phyloP scores from a whole-genome alignment of 2,329 filamentous ascomycete species.

The Epichloe elymi region DNA sequence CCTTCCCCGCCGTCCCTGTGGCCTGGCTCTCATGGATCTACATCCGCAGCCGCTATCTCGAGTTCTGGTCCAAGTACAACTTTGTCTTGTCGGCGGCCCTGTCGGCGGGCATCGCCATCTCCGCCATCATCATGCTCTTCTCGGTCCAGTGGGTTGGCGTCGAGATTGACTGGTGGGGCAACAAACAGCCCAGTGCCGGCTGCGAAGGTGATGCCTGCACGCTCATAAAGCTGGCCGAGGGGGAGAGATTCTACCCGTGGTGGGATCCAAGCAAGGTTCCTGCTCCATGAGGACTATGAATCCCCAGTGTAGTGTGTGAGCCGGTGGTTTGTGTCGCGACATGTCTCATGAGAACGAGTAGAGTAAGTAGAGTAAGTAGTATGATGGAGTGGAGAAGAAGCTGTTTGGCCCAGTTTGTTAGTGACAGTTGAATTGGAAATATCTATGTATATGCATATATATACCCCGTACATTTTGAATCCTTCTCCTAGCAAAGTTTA shows the following conservation, averaged over 20 bases:
- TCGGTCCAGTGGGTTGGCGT: slow-evolving; percentile 26
- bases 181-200: slow-evolving; percentile 14
- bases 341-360: too few relatives aligned
- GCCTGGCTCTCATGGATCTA: slow-evolving; percentile 36
- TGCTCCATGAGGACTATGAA: slow-evolving; percentile 7
- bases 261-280: slow-evolving; percentile 11
- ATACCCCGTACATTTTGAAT: too few relatives aligned
- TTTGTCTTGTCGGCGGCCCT: slow-evolving; percentile 35
- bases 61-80: slow-evolving; percentile 35
- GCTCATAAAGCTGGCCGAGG: slow-evolving; percentile 10
- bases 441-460: too few relatives aligned
- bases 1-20: slow-evolving; percentile 33
- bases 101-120: slow-evolving; percentile 30
- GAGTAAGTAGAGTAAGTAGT: too few relatives aligned
- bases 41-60: slow-evolving; percentile 29
- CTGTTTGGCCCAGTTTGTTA: too few relatives aligned
- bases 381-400: too few relatives aligned
- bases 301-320: not conserved
- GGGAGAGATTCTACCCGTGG: slow-evolving; percentile 18
- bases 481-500: too few relatives aligned
- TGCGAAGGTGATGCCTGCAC: slow-evolving; percentile 14
- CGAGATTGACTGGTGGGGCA: slow-evolving; percentile 33
- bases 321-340: too few relatives aligned
- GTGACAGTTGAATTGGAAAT: too few relatives aligned
- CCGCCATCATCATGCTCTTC: slow-evolving; percentile 35